Conservation (phyloP, 345 rosid species). For the Abelmoschus esculentus region DNA sequence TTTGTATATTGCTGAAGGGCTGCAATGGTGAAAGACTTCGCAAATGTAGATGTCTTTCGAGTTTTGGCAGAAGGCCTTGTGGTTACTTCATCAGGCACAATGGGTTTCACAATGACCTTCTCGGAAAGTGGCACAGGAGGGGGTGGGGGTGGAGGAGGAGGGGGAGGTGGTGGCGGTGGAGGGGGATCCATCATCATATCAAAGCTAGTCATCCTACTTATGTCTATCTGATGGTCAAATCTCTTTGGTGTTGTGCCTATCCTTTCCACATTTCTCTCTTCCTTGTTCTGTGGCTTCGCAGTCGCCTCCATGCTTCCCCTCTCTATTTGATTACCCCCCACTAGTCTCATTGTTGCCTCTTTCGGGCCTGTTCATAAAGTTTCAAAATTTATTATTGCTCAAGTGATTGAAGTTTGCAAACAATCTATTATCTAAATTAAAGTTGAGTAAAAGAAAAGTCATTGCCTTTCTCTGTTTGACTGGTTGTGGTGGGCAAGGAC, state of each 20-base stretch:
- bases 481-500: conserved; percentile 34
- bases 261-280: conserved; percentile 32
- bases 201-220: conserved; percentile 36
- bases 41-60: conserved; percentile 39
- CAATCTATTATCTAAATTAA: neutral
- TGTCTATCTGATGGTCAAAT: conserved; percentile 54
- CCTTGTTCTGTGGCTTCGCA: conserved; percentile 42
- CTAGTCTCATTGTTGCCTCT: conserved; percentile 26
- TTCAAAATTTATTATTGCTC: neutral
- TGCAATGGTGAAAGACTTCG: conserved; percentile 76
- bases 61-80: conserved; percentile 41
- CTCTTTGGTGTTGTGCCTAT: conserved; percentile 24
- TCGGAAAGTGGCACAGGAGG: conserved; percentile 49
- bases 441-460: conserved; percentile 6
- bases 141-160: conserved; percentile 46
- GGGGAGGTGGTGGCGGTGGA: conserved; percentile 37
- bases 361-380: conserved; percentile 42
- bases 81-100: conserved; percentile 40
- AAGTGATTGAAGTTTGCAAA: conserved; percentile 8
- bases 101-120: conserved; percentile 48
- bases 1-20: conserved; percentile 91
- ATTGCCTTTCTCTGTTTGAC: conserved; percentile 58
- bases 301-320: conserved; percentile 35
- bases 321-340: conserved; percentile 27
- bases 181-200: conserved; percentile 39